A percentile compares a stretch with the other conserved stretches of the same genome.
Evolutionary conservation across 2,329 filamentous ascomycete species (phyloP).

Genomic region (Ophiosphaerella narmari): DNA sequence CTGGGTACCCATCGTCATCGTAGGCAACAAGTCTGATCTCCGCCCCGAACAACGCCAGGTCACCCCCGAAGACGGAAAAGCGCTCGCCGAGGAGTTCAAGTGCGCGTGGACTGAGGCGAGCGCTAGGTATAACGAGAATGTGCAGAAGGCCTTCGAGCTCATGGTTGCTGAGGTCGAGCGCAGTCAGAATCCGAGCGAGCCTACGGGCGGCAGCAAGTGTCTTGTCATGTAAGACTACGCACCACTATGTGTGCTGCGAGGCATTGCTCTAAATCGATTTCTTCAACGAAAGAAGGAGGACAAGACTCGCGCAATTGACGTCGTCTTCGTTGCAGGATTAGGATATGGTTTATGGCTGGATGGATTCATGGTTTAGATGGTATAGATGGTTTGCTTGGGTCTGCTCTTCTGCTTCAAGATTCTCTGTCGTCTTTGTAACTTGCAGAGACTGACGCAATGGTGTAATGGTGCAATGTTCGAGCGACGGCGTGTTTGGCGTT

Average conservation of each 20-base stretch:
- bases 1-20: conserved; percentile 88
- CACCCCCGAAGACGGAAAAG: conserved; percentile 80
- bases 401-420: not conserved
- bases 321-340: conserved; percentile 1
- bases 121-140: conserved; percentile 92
- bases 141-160: conserved; percentile 87
- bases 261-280: conserved; percentile 4
- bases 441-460: conserved; percentile 18
- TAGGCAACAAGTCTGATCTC: conserved; percentile 96
- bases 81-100: conserved; percentile 81
- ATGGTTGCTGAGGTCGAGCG: conserved; percentile 96
- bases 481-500: conserved; percentile 32
- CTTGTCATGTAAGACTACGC: conserved; percentile 71
- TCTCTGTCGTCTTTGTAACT: conserved; percentile 2
- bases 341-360: not conserved
- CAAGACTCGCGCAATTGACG: no score
- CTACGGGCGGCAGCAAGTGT: conserved; percentile 80
- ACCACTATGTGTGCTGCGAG: conserved; percentile 22
- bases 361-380: not conserved
- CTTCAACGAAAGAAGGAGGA: no score
- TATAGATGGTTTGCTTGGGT: not conserved
- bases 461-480: conserved; percentile 29
- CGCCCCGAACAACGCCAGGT: conserved; percentile 93
- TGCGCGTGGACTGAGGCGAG: conserved; percentile 96
- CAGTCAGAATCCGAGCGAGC: conserved; percentile 85